Conservation (phyloP, 2,329 filamentous ascomycete genomes). For the Arthrinium puccinioides region DNA sequence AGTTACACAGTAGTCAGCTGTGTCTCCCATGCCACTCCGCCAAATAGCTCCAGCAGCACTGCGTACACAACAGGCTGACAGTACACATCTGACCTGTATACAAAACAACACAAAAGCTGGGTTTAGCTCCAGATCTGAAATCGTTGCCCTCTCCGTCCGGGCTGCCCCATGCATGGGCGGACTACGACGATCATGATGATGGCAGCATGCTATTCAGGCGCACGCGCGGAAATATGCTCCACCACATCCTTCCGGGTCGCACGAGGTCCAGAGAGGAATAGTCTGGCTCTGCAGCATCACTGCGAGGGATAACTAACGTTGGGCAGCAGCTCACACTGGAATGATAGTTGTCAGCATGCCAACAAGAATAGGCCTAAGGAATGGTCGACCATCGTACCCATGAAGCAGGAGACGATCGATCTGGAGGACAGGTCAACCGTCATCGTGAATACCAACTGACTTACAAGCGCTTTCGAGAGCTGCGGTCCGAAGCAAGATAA, state of each 20-base stretch:
- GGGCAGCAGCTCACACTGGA: conserved; percentile 17
- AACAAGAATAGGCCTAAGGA: conserved; percentile 3
- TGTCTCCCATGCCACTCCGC: too few species aligned
- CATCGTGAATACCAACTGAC: background rate
- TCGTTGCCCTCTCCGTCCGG: conserved; percentile 38
- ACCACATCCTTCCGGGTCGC: conserved; percentile 44
- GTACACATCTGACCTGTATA: too few species aligned
- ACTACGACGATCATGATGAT: conserved; percentile 27
- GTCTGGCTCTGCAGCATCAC: conserved; percentile 28
- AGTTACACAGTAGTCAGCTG: too few species aligned
- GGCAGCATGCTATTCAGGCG: conserved; percentile 46
- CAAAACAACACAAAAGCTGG: too few species aligned
- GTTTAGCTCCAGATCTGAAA: too few species aligned
- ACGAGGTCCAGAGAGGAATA: conserved; percentile 43
- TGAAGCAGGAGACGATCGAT: conserved; percentile 21
- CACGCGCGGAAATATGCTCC: conserved; percentile 49
- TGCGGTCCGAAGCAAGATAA: conserved; percentile 56
- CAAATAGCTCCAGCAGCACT: too few species aligned
- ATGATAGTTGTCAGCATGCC: conserved; percentile 22
- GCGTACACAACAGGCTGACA: too few species aligned
- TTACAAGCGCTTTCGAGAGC: conserved; percentile 36
- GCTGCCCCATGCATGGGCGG: conserved; percentile 32
- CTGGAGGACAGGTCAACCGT: conserved; percentile 19
- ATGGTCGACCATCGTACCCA: conserved; percentile 17
- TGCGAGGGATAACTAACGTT: conserved; percentile 31